phyloP scores from a whole-genome alignment of 2,329 filamentous ascomycete species.

The Penicillium paneum region DNA sequence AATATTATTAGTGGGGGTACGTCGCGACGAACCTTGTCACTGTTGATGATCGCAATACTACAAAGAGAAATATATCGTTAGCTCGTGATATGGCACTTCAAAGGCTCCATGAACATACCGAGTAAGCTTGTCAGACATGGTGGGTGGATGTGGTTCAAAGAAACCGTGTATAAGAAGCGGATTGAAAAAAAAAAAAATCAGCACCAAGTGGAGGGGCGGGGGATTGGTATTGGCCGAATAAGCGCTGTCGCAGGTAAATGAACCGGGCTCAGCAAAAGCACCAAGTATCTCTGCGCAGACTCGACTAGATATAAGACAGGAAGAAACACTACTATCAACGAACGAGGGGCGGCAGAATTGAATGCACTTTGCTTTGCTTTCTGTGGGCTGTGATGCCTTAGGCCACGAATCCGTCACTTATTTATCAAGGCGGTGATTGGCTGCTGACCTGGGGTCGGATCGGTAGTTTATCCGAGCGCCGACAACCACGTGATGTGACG shows the following conservation, averaged over 20 bases:
- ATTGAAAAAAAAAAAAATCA: constrained; percentile 12
- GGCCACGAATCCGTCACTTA: constrained; percentile 18
- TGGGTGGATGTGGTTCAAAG: constrained; percentile 34
- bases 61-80: constrained; percentile 18
- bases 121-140: constrained; percentile 91
- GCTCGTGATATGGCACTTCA: not conserved
- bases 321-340: constrained; percentile 17
- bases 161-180: constrained; percentile 16
- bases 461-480: not conserved
- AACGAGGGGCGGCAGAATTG: constrained; percentile 19
- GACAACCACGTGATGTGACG: constrained; percentile 14
- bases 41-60: constrained; percentile 98
- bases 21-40: constrained; percentile 73
- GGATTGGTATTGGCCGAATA: not conserved
- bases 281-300: constrained; percentile 23
- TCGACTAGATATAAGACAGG: constrained; percentile 12
- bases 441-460: not conserved
- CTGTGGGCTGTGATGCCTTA: constrained; percentile 26
- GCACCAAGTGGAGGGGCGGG: not conserved
- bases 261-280: constrained; percentile 18
- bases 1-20: constrained; percentile 35
- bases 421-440: constrained; percentile 23
- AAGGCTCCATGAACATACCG: constrained; percentile 60
- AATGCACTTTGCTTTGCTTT: constrained; percentile 24
- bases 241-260: constrained; percentile 9